Conservation (phyloP, 257 asterid species). For the Nicotiana tabacum region DNA sequence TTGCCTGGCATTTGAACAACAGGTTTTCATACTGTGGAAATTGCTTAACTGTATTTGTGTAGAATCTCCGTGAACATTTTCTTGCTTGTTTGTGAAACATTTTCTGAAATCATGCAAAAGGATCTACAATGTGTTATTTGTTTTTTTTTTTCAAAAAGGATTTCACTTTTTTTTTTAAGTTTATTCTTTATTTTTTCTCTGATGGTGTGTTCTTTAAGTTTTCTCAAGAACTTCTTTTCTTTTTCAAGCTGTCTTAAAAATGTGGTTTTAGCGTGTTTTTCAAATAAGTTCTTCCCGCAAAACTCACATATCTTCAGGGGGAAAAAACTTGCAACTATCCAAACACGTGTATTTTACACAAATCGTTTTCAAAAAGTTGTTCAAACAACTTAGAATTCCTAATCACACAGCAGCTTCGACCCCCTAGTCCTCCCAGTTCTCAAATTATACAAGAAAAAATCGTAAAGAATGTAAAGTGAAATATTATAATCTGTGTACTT, state of each 20-base stretch:
- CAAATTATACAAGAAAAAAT: not conserved
- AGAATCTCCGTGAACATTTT: not conserved
- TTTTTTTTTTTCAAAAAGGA: too few species aligned
- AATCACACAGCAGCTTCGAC: not conserved
- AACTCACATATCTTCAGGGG: too few species aligned
- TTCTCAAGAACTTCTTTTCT: not conserved
- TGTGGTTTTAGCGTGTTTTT: too few species aligned
- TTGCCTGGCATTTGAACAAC: conserved; percentile 89
- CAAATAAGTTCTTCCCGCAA: too few species aligned
- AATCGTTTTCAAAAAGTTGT: not conserved
- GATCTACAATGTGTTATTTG: too few species aligned
- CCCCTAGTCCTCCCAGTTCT: not conserved
- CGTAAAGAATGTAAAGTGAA: not conserved
- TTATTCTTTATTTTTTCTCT: too few species aligned
- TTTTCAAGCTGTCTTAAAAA: not conserved
- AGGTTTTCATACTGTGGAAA: conserved; percentile 38
- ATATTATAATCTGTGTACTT: not conserved
- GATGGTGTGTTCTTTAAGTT: too few species aligned
- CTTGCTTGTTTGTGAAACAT: not conserved
- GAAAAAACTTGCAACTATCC: too few species aligned
- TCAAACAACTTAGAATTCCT: not conserved
- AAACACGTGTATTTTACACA: too few species aligned
- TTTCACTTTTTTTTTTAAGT: too few species aligned
- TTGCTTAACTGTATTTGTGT: not conserved
- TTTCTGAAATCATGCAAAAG: too few species aligned